These are phyloP conservation scores for Waitea zeae DNA, from an alignment of 1,284 basidiomycete genomes.

Conservation along the genomic window DNA sequence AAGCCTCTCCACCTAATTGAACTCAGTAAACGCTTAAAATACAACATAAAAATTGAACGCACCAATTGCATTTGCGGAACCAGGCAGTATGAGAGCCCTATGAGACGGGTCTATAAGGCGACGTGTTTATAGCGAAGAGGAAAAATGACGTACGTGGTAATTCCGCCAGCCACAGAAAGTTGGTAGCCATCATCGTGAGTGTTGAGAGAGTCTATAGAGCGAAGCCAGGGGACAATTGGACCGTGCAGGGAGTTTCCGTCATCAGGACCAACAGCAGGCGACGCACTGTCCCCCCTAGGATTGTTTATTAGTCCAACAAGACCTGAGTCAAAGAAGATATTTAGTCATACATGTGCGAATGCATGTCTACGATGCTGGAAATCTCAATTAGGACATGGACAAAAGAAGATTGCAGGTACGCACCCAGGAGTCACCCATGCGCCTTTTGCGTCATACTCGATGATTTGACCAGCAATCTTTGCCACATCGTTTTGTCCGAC, in stretches of 20 bases:
- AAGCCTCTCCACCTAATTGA: conserved; percentile 23
- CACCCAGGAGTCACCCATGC: conserved; percentile 58
- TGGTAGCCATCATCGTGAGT: conserved; percentile 18
- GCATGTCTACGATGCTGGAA: conserved; percentile 22
- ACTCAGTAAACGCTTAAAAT: too few species aligned
- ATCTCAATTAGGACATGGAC: neutral
- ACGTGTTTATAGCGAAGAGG: conserved; percentile 21
- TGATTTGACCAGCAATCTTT: conserved; percentile 21
- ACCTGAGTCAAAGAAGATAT: conserved; percentile 13
- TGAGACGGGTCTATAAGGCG: too few species aligned
- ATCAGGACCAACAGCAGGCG: conserved; percentile 15
- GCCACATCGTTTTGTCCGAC: conserved; percentile 15
- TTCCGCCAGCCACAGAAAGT: conserved; percentile 18
- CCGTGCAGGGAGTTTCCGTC: conserved; percentile 14
- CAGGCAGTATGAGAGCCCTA: conserved; percentile 25
- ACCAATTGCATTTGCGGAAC: conserved; percentile 27
- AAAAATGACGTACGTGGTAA: too few species aligned
- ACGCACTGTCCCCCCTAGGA: neutral
- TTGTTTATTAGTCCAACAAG: neutral
- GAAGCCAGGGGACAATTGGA: conserved; percentile 18
- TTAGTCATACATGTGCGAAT: conserved; percentile 32
- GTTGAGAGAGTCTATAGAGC: conserved; percentile 21
- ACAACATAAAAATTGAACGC: too few species aligned
- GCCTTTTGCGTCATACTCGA: conserved; percentile 36
- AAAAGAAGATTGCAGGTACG: conserved; percentile 5